phyloP scores from a whole-genome alignment of 768 basidiomycete genomes.

The Glaciozyma martinii region DNA sequence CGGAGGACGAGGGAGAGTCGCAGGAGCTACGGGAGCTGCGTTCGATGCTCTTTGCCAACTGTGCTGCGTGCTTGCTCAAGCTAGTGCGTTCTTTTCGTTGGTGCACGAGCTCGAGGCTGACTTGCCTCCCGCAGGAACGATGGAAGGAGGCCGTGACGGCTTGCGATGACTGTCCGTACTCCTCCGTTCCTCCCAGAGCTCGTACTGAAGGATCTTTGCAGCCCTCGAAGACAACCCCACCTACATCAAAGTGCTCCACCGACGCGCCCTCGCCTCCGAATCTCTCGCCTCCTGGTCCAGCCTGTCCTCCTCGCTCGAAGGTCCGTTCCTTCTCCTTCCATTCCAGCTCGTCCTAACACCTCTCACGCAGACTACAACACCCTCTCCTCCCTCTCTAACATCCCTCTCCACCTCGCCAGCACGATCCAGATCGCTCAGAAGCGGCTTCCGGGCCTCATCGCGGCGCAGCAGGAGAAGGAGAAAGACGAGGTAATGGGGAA shows the following conservation, averaged over 20 bases:
- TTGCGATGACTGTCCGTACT: conserved; percentile 58
- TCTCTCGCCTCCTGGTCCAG: conserved; percentile 71
- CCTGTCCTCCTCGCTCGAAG: conserved; percentile 72
- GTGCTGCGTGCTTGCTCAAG: conserved; percentile 30
- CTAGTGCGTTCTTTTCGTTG: conserved; percentile 17
- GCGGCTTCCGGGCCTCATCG: conserved; percentile 57
- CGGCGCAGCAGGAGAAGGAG: conserved; percentile 71
- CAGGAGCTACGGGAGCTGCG: conserved; percentile 23
- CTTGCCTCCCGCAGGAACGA: conserved; percentile 15
- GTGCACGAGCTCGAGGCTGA: not conserved
- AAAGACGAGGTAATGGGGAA: conserved; percentile 87
- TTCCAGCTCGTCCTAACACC: not conserved
- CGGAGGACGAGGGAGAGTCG: conserved; percentile 12
- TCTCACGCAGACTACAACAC: conserved; percentile 59
- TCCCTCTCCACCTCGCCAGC: conserved; percentile 48
- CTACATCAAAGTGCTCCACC: conserved; percentile 78
- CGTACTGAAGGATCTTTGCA: conserved; percentile 37
- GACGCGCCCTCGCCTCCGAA: conserved; percentile 82
- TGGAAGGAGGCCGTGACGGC: conserved; percentile 63
- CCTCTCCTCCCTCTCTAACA: conserved; percentile 57
- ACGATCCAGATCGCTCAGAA: conserved; percentile 49
- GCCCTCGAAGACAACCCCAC: conserved; percentile 76
- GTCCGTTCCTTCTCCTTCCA: conserved; percentile 42
- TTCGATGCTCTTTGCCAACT: conserved; percentile 27
- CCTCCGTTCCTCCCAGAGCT: not conserved